Evolutionary conservation across 208 protist species (phyloP).

Genomic region (Zelonia costaricensis): DNA sequence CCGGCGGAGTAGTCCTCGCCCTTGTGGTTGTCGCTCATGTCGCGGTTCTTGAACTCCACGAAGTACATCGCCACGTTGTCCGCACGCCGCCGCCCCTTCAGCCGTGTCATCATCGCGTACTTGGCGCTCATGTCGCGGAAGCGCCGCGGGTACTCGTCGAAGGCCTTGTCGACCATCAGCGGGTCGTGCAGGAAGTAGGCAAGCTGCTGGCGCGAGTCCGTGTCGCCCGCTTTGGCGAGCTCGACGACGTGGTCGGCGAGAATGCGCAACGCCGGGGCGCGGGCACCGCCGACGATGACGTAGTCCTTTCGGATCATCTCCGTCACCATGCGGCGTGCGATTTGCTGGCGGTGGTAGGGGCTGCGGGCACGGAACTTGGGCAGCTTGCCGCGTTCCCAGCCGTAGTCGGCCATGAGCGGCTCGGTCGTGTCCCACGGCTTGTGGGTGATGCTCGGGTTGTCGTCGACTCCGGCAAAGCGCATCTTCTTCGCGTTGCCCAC

Average conservation of each 20-base stretch:
- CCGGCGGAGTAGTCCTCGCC: constrained; percentile 85
- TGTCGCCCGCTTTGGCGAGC: constrained; percentile 88
- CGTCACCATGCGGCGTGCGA: constrained; percentile 89
- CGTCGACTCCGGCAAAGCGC: constrained; percentile 77
- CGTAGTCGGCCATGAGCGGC: constrained; percentile 86
- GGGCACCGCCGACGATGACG: constrained; percentile 84
- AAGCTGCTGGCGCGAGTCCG: constrained; percentile 86
- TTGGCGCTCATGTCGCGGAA: constrained; percentile 84
- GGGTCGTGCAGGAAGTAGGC: constrained; percentile 90
- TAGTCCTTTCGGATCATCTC: constrained; percentile 91
- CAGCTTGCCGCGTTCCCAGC: constrained; percentile 79
- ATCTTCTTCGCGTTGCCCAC: constrained; percentile 66
- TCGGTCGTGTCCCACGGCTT: constrained; percentile 74
- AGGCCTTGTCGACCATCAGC: constrained; percentile 92
- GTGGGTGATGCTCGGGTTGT: constrained; percentile 81
- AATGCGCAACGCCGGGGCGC: constrained; percentile 84
- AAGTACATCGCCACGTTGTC: constrained; percentile 90
- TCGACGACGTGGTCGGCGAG: constrained; percentile 89
- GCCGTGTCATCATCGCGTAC: constrained; percentile 89
- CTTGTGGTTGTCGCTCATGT: constrained; percentile 90
- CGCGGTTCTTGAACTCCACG: constrained; percentile 90
- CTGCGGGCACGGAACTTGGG: constrained; percentile 84
- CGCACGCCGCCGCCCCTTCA: constrained; percentile 64
- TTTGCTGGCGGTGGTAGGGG: constrained; percentile 87
- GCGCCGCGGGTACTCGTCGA: constrained; percentile 89